A percentile compares a stretch with the other conserved stretches of the same genome.
These are phyloP conservation scores for Candida anutae DNA, from an alignment of 1,139 yeast genomes.

Conservation along the genomic window DNA sequence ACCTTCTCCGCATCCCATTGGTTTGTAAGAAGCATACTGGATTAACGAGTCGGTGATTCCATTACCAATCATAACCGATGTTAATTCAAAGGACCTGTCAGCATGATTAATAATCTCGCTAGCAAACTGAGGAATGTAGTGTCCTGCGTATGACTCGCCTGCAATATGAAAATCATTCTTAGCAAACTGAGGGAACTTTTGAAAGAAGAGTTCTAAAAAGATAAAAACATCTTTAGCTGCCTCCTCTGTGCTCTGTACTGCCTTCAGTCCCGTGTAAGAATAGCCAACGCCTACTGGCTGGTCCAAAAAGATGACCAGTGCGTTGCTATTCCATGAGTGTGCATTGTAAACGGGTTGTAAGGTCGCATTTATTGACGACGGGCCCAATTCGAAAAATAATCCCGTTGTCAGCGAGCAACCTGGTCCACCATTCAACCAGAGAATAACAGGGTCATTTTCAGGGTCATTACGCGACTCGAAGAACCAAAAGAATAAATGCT, in stretches of 20 bases:
- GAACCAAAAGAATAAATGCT: conserved; percentile 79
- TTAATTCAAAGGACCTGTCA: conserved; percentile 58
- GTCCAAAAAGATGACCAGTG: conserved; percentile 61
- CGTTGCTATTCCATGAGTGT: conserved; percentile 62
- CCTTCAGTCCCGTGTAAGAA: conserved; percentile 54
- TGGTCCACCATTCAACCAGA: conserved; percentile 75
- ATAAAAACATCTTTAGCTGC: conserved; percentile 78
- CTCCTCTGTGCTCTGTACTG: conserved; percentile 53
- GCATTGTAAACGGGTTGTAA: conserved; percentile 51
- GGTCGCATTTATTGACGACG: conserved; percentile 44
- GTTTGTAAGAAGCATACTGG: conserved; percentile 63
- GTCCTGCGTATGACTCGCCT: conserved; percentile 88
- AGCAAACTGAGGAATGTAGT: conserved; percentile 76
- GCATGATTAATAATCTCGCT: conserved; percentile 59
- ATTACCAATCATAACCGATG: conserved; percentile 73
- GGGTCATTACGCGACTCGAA: conserved; percentile 69
- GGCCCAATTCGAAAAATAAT: conserved; percentile 60
- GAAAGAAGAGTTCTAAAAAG: conserved; percentile 69
- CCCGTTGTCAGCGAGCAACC: conserved; percentile 70
- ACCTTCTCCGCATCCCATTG: conserved; percentile 82
- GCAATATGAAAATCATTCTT: conserved; percentile 68
- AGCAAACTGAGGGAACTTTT: conserved; percentile 58
- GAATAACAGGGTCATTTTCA: conserved; percentile 50
- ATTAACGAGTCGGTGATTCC: conserved; percentile 73
- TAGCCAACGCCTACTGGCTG: conserved; percentile 77